These are phyloP conservation scores for Pterocarpus santalinus DNA, from an alignment of 306 rosid species.

Conservation along the genomic window DNA sequence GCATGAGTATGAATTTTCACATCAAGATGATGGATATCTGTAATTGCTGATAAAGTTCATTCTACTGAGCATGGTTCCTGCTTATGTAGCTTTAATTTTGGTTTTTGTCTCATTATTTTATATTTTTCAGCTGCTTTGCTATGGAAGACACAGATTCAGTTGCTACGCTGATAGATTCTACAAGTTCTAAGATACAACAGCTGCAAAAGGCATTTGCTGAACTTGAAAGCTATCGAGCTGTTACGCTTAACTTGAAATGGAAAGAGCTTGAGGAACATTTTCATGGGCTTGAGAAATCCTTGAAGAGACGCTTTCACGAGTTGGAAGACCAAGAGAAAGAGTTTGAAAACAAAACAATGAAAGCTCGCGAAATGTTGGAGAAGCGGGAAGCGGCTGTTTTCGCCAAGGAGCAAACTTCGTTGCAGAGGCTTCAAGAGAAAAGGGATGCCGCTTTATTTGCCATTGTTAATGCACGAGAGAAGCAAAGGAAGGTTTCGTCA, in stretches of 20 bases:
- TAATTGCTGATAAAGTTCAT: not conserved
- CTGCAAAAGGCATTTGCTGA: conserved; percentile 99
- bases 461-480: conserved; percentile 78
- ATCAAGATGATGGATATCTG: not conserved
- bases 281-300: conserved; percentile 95
- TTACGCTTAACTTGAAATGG: conserved; percentile 94
- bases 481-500: conserved; percentile 72
- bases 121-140: conserved; percentile 63
- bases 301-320: conserved; percentile 97
- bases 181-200: conserved; percentile 92
- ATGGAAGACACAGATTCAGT: conserved; percentile 87
- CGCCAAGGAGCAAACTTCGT: conserved; percentile 80
- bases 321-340: conserved; percentile 96
- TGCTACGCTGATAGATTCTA: conserved; percentile 80
- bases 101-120: conserved; percentile 34
- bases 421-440: conserved; percentile 86
- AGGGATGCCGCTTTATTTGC: conserved; percentile 85
- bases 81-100: not conserved
- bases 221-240: conserved; percentile 93
- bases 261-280: conserved; percentile 97
- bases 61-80: not conserved
- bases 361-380: conserved; percentile 73
- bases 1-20: not conserved
- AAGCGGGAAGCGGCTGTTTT: conserved; percentile 77
- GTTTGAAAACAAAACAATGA: conserved; percentile 73